Evolutionary conservation across 2,329 filamentous ascomycete genomes (phyloP).

Genomic region (Exserohilum turcica): DNA sequence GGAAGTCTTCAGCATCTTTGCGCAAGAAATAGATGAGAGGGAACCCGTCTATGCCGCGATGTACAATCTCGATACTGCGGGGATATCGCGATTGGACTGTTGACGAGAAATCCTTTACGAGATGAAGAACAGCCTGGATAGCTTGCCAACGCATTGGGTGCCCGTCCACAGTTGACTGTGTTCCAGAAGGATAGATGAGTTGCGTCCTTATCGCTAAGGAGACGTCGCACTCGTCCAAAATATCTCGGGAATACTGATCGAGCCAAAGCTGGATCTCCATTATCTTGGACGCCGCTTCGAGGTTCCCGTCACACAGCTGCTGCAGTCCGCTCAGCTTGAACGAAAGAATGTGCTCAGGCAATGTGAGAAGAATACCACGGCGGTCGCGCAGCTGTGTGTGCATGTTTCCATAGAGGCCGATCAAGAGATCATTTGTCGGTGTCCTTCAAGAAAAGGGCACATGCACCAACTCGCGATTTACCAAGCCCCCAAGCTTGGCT

Average conservation of each 20-base stretch:
- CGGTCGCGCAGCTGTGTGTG: slow-evolving; percentile 51
- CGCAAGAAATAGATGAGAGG: slow-evolving; percentile 64
- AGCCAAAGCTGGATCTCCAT: slow-evolving; percentile 59
- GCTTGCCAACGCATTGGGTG: slow-evolving; percentile 50
- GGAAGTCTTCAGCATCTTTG: slow-evolving; percentile 39
- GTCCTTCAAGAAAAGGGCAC: slow-evolving; percentile 64
- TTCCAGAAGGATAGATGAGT: slow-evolving; percentile 53
- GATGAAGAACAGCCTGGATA: slow-evolving; percentile 43
- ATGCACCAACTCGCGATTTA: slow-evolving; percentile 60
- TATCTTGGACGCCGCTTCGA: slow-evolving; percentile 54
- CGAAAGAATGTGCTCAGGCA: slow-evolving; percentile 69
- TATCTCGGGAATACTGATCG: slow-evolving; percentile 58
- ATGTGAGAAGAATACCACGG: slow-evolving; percentile 62
- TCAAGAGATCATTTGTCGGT: slow-evolving; percentile 35
- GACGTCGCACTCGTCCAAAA: slow-evolving; percentile 66
- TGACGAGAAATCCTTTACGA: slow-evolving; percentile 34
- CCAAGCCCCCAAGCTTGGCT: slow-evolving; percentile 59
- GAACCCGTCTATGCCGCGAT: slow-evolving; percentile 48
- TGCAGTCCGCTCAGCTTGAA: slow-evolving; percentile 68
- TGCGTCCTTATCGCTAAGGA: slow-evolving; percentile 51
- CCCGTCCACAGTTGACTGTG: slow-evolving; percentile 48
- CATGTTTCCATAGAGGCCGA: slow-evolving; percentile 45
- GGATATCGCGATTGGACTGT: slow-evolving; percentile 50
- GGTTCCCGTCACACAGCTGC: slow-evolving; percentile 56
- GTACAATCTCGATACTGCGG: slow-evolving; percentile 57